Base-by-base conservation (phyloP, 2,329 filamentous ascomycete genomes). In the Tympanopsis confertula region DNA sequence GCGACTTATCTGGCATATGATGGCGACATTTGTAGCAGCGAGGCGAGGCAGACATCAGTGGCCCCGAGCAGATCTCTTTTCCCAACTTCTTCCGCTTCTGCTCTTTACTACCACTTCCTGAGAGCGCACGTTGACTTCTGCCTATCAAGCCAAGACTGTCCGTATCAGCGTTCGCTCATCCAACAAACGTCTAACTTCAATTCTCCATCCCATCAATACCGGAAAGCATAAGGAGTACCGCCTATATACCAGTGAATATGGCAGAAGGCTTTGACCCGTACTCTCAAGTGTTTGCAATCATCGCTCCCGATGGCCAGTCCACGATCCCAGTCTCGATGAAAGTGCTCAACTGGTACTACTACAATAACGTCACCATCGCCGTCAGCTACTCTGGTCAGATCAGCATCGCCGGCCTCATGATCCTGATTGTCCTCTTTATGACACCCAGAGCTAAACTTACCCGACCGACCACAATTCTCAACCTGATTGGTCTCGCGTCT, bases 301-400 rank as follows among this genome's bases (percentile, higher is more conserved):
- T 58, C 35, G 46, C 37, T 19, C 28, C 50, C 12, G 56, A 62
- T 44, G 54, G 54, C 35, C 35, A 43, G 36, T 58, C 50, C 0
- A 39, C 46, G 12, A 47, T 61, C 39, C 37, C 45, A 4, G 41
- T 64, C 35, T 50, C 60, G 13, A 42, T 62, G n/a, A 12, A 42
- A 5, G 5, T 33, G 13, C 43, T 68, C 35, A 55, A 65, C 43
- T 28, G 35, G 18, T 46, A 53, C 37, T 56, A 54, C 42, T 44
- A 48, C 18, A 50, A 52, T 20, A 50, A 54, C 29, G 42, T 55
- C 44, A 58, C 53, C 47, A 53, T 59, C 19, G 53, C 52, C 51
- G 75, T 84, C 63, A 80, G 78, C 57, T 85, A 80, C 52, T 78
- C 73, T 38, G 60, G 70, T 14, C 83, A 89, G 53, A 66, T 87